Evolutionary conservation across 2,329 filamentous ascomycete genomes (phyloP).

Genomic region (Tolypocladium endophyticum): DNA sequence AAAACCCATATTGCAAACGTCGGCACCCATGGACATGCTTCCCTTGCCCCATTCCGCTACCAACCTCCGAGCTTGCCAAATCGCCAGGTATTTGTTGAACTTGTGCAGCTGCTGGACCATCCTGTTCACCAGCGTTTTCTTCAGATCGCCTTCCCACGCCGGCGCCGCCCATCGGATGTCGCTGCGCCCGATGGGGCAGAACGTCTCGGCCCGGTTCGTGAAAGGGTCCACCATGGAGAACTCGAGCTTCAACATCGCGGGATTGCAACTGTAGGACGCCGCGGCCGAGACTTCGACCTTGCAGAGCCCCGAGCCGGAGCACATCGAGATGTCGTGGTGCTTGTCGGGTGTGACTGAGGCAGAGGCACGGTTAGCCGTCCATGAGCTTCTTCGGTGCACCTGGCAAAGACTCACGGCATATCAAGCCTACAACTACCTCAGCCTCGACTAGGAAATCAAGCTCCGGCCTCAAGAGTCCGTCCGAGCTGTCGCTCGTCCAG

Average conservation of each 20-base stretch:
- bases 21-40: conserved; percentile 12
- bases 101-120: conserved; percentile 15
- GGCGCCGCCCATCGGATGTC: conserved; percentile 14
- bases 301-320: conserved; percentile 8
- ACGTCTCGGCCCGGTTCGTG: conserved; percentile 5
- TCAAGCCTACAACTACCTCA: conserved; percentile 12
- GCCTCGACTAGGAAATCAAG: conserved; percentile 19
- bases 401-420: conserved; percentile 15
- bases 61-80: conserved; percentile 17
- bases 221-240: conserved; percentile 14
- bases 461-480: conserved; percentile 8
- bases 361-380: background rate
- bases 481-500: conserved; percentile 10
- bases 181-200: conserved; percentile 15
- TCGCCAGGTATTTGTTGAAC: conserved; percentile 19
- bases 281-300: conserved; percentile 11
- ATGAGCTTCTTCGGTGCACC: too few relatives aligned
- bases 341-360: background rate
- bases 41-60: conserved; percentile 14
- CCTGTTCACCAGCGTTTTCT: conserved; percentile 9
- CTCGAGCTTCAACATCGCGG: conserved; percentile 15
- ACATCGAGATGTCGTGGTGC: conserved; percentile 4
- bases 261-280: conserved; percentile 15
- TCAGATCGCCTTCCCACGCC: conserved; percentile 11
- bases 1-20: conserved; percentile 11